Conservation (phyloP, 768 basidiomycete genomes). For the Termitomyces sp. region DNA sequence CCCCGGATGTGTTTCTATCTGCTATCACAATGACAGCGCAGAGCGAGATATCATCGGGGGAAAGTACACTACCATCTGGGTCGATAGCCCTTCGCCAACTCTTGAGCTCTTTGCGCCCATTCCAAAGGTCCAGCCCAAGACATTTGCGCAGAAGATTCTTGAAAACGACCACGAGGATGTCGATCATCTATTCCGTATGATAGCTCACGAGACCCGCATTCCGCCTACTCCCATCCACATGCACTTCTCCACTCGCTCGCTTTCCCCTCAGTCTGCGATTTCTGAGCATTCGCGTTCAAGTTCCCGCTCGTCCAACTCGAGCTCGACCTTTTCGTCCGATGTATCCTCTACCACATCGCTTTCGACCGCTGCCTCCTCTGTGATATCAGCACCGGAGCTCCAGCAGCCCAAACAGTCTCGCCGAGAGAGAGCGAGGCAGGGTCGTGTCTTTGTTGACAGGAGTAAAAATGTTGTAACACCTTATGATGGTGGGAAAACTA, state of each 20-base stretch:
- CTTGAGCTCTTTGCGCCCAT: constrained; percentile 20
- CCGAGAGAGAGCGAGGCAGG: constrained; percentile 66
- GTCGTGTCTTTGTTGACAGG: constrained; percentile 71
- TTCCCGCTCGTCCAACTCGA: constrained; percentile 73
- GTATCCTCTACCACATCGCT: constrained; percentile 45
- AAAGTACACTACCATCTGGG: constrained; percentile 66
- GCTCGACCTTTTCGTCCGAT: constrained; percentile 56
- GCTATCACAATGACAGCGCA: constrained; percentile 41
- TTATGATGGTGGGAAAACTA: constrained; percentile 87
- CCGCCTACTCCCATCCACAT: constrained; percentile 67
- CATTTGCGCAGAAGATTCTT: constrained; percentile 71
- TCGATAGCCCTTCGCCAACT: constrained; percentile 39
- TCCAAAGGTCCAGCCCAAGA: constrained; percentile 38
- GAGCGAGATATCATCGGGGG: constrained; percentile 20
- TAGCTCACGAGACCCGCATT: constrained; percentile 69
- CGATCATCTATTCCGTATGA: constrained; percentile 70
- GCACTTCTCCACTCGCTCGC: constrained; percentile 54
- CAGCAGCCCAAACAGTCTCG: constrained; percentile 53
- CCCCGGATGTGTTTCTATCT: constrained; percentile 75
- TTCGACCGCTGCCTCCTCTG: constrained; percentile 30
- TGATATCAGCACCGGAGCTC: constrained; percentile 19
- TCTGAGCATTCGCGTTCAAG: constrained; percentile 69
- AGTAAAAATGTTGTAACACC: constrained; percentile 79
- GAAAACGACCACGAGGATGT: constrained; percentile 73
- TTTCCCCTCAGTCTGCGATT: constrained; percentile 56